Conservation (phyloP, 192 early-diverging fungal species). For the Oehlia diaphana region DNA sequence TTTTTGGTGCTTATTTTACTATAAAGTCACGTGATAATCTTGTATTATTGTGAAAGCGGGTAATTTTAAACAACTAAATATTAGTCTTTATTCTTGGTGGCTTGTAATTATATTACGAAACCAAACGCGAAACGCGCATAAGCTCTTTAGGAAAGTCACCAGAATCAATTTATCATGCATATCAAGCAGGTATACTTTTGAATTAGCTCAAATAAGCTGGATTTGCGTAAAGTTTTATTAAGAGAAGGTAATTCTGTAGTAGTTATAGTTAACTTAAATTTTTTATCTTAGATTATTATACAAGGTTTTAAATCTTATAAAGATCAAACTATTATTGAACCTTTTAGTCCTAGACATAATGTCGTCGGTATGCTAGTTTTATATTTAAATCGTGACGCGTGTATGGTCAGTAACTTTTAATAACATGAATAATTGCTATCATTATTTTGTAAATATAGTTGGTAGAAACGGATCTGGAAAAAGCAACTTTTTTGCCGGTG, state of each 20-base stretch:
- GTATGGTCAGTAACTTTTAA: background rate
- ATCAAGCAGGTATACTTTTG: background rate
- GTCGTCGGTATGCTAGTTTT: constrained; percentile 74
- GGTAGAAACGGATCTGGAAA: constrained; percentile 98
- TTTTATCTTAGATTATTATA: constrained; percentile 73
- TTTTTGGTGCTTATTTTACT: too few species aligned
- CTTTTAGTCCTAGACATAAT: constrained; percentile 91
- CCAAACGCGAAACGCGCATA: background rate
- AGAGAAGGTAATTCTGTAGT: background rate
- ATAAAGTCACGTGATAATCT: too few species aligned
- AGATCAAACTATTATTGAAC: constrained; percentile 91
- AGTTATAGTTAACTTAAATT: background rate
- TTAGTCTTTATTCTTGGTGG: too few species aligned
- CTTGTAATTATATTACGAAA: too few species aligned
- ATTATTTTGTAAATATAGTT: constrained; percentile 47
- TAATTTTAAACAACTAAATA: too few species aligned
- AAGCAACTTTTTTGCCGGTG: constrained; percentile 96
- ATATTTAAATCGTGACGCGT: background rate
- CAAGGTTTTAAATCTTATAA: constrained; percentile 99
- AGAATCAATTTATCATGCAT: background rate
- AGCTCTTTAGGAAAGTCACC: background rate
- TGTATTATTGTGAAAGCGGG: too few species aligned
- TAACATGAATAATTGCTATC: background rate
- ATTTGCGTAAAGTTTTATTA: background rate
- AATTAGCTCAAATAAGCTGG: background rate